Evolutionary conservation across 441 rosid genomes (phyloP).

Genomic region (Biscutella laevigata): DNA sequence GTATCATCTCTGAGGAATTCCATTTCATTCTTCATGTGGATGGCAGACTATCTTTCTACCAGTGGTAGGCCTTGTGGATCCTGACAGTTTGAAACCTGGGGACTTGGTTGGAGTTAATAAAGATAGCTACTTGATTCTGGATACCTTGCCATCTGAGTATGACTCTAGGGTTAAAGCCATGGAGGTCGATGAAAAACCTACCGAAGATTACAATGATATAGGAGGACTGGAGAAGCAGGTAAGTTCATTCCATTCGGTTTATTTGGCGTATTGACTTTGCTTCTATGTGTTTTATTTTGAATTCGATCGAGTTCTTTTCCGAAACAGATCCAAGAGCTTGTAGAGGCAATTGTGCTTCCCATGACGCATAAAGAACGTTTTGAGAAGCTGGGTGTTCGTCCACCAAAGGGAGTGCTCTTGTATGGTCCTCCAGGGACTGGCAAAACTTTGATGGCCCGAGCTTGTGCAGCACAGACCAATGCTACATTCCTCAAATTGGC

Average conservation of each 20-base stretch:
- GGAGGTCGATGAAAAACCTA: conserved; percentile 99
- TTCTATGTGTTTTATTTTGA: not conserved
- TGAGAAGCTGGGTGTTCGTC: conserved; percentile 79
- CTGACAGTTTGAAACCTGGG: conserved; percentile 88
- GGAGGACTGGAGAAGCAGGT: conserved; percentile 81
- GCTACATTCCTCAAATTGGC: conserved; percentile 78
- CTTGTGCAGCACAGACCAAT: conserved; percentile 85
- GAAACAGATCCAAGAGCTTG: conserved; percentile 75
- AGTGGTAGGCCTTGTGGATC: conserved; percentile 92
- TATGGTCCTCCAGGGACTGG: conserved; percentile 96
- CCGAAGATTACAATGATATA: conserved; percentile 92
- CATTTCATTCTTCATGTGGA: not conserved
- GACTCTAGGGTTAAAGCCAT: conserved; percentile 95
- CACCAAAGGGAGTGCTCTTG: conserved; percentile 86
- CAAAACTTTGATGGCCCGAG: conserved; percentile 84
- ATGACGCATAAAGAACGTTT: conserved; percentile 77
- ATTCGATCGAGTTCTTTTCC: not conserved
- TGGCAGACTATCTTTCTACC: conserved; percentile 89
- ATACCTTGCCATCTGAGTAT: conserved; percentile 88
- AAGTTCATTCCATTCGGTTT: not conserved
- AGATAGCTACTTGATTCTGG: conserved; percentile 89
- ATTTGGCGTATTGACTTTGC: not conserved
- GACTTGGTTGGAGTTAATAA: conserved; percentile 97
- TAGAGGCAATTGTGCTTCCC: conserved; percentile 80
- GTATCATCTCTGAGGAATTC: not conserved